These are phyloP conservation scores for Xylaria palmicola DNA, from an alignment of 495 filamentous ascomycete genomes.

Conservation along the genomic window DNA sequence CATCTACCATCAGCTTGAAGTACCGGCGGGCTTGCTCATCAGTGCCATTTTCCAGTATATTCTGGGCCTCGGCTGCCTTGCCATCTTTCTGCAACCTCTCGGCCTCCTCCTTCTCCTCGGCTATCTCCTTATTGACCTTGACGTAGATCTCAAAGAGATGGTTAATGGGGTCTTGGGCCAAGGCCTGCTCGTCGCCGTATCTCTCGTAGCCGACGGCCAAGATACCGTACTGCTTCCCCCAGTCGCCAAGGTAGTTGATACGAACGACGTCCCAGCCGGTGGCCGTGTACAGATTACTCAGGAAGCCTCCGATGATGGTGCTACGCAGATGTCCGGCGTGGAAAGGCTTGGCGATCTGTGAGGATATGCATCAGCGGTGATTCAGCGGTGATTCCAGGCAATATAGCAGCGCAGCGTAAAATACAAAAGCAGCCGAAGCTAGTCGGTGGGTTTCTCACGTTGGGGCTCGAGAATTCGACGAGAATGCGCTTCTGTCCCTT, in stretches of 20 bases:
- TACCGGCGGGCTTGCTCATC: constrained; percentile 70
- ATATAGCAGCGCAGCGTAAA: neutral
- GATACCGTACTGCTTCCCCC: constrained; percentile 67
- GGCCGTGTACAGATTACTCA: constrained; percentile 58
- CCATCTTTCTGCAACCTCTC: constrained; percentile 47
- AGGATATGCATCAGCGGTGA: too few relatives aligned
- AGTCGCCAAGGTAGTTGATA: constrained; percentile 69
- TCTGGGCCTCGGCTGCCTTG: constrained; percentile 40
- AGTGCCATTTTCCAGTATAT: constrained; percentile 50
- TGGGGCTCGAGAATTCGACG: constrained; percentile 40
- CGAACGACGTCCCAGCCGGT: constrained; percentile 62
- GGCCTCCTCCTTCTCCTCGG: constrained; percentile 55
- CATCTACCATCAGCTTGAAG: constrained; percentile 90
- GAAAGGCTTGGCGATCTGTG: constrained; percentile 63
- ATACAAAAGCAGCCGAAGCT: too few relatives aligned
- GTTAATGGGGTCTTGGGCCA: constrained; percentile 59
- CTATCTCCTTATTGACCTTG: constrained; percentile 57
- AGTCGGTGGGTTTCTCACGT: constrained; percentile 27
- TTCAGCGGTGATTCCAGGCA: neutral
- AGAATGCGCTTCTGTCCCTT: constrained; percentile 67
- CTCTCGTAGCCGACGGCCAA: constrained; percentile 58
- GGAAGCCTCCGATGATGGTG: constrained; percentile 66
- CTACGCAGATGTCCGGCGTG: constrained; percentile 66
- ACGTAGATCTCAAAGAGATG: constrained; percentile 66
- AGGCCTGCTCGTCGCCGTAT: constrained; percentile 58